phyloP scores from a whole-genome alignment of 1,139 yeast genomes.

The Kodamaea plutei region DNA sequence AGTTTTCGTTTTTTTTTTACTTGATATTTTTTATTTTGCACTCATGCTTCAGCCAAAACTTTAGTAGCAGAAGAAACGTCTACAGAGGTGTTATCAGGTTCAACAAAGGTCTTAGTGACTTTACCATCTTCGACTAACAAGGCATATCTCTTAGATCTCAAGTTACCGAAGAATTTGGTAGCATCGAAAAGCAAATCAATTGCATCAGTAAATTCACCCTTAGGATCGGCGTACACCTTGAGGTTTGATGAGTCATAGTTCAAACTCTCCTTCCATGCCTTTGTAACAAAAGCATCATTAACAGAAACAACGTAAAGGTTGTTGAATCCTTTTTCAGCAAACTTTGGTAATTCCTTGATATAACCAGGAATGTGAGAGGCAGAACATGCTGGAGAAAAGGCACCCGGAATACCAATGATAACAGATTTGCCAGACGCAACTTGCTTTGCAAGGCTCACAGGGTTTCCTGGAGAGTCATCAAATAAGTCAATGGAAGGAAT shows the following conservation, averaged over 20 bases:
- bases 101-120: conserved; percentile 63
- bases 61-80: conserved; percentile 43
- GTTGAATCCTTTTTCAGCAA: conserved; percentile 62
- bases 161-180: conserved; percentile 26
- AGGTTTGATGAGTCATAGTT: conserved; percentile 31
- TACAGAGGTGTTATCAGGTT: conserved; percentile 77
- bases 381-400: conserved; percentile 84
- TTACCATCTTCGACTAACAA: conserved; percentile 70
- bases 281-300: conserved; percentile 81
- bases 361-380: conserved; percentile 79
- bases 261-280: conserved; percentile 66
- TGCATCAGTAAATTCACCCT: conserved; percentile 62
- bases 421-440: conserved; percentile 51
- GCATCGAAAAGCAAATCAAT: conserved; percentile 48
- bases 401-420: conserved; percentile 85
- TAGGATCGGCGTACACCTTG: conserved; percentile 72
- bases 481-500: conserved; percentile 56
- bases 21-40: too few relatives aligned
- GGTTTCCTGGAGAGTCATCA: conserved; percentile 68
- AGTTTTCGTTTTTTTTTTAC: too few relatives aligned
- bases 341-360: conserved; percentile 45
- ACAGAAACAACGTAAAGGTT: conserved; percentile 67
- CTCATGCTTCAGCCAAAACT: too few relatives aligned
- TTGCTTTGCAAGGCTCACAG: conserved; percentile 56
- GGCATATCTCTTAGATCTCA: conserved; percentile 74